Base-by-base conservation (phyloP, 1,284 basidiomycete species). In the Coriolopsis trogii region DNA sequence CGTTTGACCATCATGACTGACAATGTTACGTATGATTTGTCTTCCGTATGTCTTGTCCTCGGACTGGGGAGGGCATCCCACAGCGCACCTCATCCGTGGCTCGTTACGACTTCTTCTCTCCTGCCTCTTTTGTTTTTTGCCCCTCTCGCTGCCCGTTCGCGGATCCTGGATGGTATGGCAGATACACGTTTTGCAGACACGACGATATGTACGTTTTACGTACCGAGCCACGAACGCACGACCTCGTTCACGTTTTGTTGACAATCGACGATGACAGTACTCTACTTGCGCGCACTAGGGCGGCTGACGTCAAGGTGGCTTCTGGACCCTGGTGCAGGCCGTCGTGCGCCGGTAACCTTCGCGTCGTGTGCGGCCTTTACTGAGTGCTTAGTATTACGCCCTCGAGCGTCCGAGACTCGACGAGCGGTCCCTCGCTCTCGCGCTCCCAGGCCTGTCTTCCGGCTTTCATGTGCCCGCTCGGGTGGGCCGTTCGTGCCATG, bases 361-460 rank as follows among this genome's bases (percentile, higher is more conserved):
- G 28, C 34, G 46, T 45, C 29, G 24, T 37, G 40, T 49, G 45
- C 41, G 38, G n/a, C n/a, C n/a, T n/a, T n/a, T n/a, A n/a, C n/a
- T n/a, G n/a, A n/a, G n/a, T n/a, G n/a, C n/a, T n/a, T n/a, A n/a
- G n/a, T n/a, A n/a, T n/a, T n/a, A 42, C 45, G 53, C 44, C 43
- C 54, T 48, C 33, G 33, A 34, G 9, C 4, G n/a, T 16, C n/a
- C n/a, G n/a, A n/a, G n/a, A n/a, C n/a, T n/a, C n/a, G 33, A 16
- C 54, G 46, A 51, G 45, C 46, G 53, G 31, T 31, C 41, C 25
- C 33, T 31, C 37, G 21, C 46, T 24, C 24, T 26, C 41, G 2
- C 25, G 36, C 34, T 53, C 55, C 46, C 55, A 54, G 41, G 52
- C 16, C 31, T 36, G 40, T 45, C 45, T 51, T 51, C 56, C 56